Percentiles rank a stretch among this genome's conserved stretches.
Evolutionary conservation across 202 grass and related monocot genomes (phyloP).

Genomic region (Bolboschoenoplectus hybrid): DNA sequence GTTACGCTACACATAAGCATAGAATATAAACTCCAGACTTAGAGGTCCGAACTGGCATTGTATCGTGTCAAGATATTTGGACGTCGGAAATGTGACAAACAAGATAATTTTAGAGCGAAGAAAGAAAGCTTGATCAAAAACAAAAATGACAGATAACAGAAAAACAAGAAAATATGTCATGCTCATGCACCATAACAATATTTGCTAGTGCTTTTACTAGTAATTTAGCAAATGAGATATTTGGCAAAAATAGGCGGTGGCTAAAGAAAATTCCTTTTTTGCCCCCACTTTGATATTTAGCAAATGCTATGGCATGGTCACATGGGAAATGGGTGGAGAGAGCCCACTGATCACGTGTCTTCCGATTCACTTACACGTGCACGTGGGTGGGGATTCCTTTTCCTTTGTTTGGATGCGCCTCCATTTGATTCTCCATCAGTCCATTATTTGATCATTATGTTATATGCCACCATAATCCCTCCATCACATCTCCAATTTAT

Average conservation of each 20-base stretch:
- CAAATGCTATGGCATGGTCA: neutral
- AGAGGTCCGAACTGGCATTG: neutral
- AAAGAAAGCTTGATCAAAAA: neutral
- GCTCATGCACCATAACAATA: neutral
- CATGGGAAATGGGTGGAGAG: neutral
- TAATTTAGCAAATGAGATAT: too few species aligned
- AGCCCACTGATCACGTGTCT: neutral
- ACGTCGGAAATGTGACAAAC: neutral
- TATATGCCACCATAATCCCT: conserved; percentile 12
- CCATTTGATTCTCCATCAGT: neutral
- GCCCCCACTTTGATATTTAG: too few species aligned
- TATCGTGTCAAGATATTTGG: neutral
- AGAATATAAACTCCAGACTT: too few species aligned
- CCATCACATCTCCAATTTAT: neutral
- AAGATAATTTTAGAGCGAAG: neutral
- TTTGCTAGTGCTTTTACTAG: too few species aligned
- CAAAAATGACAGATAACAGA: neutral
- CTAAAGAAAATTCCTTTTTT: too few species aligned
- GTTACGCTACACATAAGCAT: too few species aligned
- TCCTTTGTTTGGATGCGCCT: conserved; percentile 20
- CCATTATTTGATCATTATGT: conserved; percentile 34
- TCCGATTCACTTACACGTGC: conserved; percentile 26
- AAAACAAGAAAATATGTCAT: neutral
- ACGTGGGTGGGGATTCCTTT: conserved; percentile 34
- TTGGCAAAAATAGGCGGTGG: too few species aligned